Evolutionary conservation across 371 early-diverging fungal species (phyloP).

Genomic region (Rhizoclosmatium hyalinum): DNA sequence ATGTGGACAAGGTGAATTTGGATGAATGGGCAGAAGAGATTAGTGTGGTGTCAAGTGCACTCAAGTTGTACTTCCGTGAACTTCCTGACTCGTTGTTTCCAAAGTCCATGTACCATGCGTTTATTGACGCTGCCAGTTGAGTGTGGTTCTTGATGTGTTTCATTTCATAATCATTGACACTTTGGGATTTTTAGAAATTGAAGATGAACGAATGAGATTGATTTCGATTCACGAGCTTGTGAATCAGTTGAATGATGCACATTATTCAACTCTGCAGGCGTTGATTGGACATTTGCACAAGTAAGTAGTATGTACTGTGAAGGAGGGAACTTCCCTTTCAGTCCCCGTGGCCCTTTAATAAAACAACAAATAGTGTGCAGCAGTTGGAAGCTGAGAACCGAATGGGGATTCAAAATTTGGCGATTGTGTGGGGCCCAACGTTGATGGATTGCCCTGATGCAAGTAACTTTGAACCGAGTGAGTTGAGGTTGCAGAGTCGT

Average conservation of each 20-base stretch:
- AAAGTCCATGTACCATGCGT: constrained; percentile 60
- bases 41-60: constrained; percentile 79
- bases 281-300: constrained; percentile 76
- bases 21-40: constrained; percentile 72
- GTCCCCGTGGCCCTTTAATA: too few species aligned
- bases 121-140: constrained; percentile 74
- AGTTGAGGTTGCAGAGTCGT: constrained; percentile 44
- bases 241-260: constrained; percentile 75
- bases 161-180: background rate
- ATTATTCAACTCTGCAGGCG: constrained; percentile 77
- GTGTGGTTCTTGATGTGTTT: constrained; percentile 4
- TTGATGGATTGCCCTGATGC: constrained; percentile 63
- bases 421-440: constrained; percentile 86
- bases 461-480: constrained; percentile 37
- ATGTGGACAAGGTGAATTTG: constrained; percentile 63
- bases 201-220: constrained; percentile 68
- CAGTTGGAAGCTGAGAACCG: constrained; percentile 78
- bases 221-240: constrained; percentile 69
- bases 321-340: too few species aligned
- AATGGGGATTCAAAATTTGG: constrained; percentile 84
- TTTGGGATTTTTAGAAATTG: constrained; percentile 48
- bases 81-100: constrained; percentile 87
- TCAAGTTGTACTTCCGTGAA: constrained; percentile 91
- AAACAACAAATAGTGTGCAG: constrained; percentile 66
- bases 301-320: constrained; percentile 36